phyloP scores from a whole-genome alignment of 257 asterid species.

The Solanum sparsipilum region DNA sequence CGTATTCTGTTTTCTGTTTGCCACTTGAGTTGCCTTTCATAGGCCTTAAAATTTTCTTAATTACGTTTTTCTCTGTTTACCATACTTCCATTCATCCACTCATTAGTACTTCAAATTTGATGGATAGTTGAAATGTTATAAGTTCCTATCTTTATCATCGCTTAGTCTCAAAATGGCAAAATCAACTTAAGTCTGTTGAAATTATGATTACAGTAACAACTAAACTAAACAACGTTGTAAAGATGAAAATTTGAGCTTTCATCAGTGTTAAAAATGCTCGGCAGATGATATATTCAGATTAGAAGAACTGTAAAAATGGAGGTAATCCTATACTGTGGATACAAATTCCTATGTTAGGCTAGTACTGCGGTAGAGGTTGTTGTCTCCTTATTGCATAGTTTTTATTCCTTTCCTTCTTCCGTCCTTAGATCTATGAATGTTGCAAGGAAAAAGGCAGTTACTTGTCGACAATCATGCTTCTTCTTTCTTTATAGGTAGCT shows the following conservation, averaged over 20 bases:
- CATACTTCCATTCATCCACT: not conserved
- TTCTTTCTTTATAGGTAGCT: slow-evolving; percentile 41
- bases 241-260: not conserved
- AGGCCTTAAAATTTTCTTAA: not conserved
- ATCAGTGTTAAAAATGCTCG: not conserved
- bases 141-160: not conserved
- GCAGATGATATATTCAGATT: not conserved
- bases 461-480: not conserved
- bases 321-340: not conserved
- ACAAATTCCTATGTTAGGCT: not conserved
- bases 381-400: not conserved
- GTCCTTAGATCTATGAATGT: not conserved
- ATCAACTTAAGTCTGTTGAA: not conserved
- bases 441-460: not conserved
- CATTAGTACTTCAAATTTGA: not conserved
- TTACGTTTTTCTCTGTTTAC: not conserved
- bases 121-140: not conserved
- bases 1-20: not conserved
- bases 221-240: not conserved
- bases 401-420: not conserved
- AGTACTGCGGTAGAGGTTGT: not conserved
- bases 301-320: not conserved
- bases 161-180: not conserved
- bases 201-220: not conserved
- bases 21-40: not conserved